phyloP scores from a whole-genome alignment of 768 basidiomycete species.

The Boletus pseudopeckii region DNA sequence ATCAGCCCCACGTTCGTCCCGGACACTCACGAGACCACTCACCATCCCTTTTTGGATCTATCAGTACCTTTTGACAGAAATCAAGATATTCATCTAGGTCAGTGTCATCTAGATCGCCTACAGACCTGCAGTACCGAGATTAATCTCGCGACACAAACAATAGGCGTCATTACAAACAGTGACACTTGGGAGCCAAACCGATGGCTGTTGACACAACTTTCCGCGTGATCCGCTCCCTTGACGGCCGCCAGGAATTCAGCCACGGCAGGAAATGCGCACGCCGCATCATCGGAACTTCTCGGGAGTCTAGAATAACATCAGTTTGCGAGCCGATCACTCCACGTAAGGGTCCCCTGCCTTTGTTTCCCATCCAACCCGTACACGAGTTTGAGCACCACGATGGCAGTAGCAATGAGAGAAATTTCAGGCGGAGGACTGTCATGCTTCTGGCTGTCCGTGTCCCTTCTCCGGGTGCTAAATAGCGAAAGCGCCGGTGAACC shows the following conservation, averaged over 20 bases:
- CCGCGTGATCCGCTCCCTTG: conserved; percentile 35
- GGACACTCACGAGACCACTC: conserved; percentile 12
- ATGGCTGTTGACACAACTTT: conserved; percentile 28
- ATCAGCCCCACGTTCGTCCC: conserved; percentile 12
- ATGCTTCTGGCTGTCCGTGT: conserved; percentile 46
- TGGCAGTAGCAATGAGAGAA: conserved; percentile 51
- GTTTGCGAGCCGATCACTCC: conserved; percentile 2
- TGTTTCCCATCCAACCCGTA: conserved; percentile 75
- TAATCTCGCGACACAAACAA: conserved; percentile 1
- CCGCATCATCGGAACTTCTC: conserved; percentile 49
- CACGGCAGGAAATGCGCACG: conserved; percentile 52
- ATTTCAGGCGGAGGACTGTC: conserved; percentile 72
- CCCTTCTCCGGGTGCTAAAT: conserved; percentile 32
- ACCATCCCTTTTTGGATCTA: conserved; percentile 31
- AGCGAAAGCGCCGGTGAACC: conserved; percentile 47
- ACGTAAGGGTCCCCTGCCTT: conserved; percentile 41
- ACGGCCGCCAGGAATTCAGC: conserved; percentile 47
- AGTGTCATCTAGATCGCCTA: conserved; percentile 47
- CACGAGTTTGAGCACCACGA: conserved; percentile 78
- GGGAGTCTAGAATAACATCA: conserved; percentile 39
- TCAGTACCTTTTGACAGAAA: conserved; percentile 59
- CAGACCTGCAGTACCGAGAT: conserved; percentile 39
- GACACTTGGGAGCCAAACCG: conserved; percentile 43
- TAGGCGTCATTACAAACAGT: conserved; percentile 40
- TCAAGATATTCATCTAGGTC: conserved; percentile 61